Percentiles rank a stretch among this genome's conserved stretches.
phyloP scores from a whole-genome alignment of 2,329 filamentous ascomycete species.

The Rutstroemia sp. region DNA sequence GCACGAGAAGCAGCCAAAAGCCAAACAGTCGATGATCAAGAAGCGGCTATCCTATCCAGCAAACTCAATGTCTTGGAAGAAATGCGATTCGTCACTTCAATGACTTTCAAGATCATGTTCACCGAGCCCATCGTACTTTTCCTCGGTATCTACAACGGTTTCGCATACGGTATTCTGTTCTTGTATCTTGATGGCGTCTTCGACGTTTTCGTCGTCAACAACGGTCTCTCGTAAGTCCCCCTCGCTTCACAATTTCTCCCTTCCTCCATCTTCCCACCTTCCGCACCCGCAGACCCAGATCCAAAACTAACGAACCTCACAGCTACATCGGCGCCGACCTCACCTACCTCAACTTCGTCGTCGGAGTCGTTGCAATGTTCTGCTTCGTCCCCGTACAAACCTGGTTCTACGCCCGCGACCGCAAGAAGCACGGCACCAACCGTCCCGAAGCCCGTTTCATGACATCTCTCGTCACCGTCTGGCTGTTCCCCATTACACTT shows the following conservation, averaged over 20 bases:
- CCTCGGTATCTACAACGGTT: slow-evolving; percentile 35
- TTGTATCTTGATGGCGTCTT: slow-evolving; percentile 37
- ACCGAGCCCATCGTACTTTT: slow-evolving; percentile 36
- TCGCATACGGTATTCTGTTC: slow-evolving; percentile 36
- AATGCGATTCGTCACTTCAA: slow-evolving; percentile 34
- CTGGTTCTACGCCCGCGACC: slow-evolving; percentile 34
- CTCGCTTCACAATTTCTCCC: too few relatives aligned
- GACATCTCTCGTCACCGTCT: slow-evolving; percentile 35
- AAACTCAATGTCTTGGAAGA: slow-evolving; percentile 33
- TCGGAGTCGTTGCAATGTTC: slow-evolving; percentile 36
- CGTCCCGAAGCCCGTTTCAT: slow-evolving; percentile 37
- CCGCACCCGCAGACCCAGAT: too few relatives aligned
- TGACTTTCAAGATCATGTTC: slow-evolving; percentile 37
- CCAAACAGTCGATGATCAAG: slow-evolving; percentile 25
- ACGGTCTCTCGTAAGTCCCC: slow-evolving; percentile 27
- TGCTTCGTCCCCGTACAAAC: slow-evolving; percentile 36
- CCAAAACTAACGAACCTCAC: too few relatives aligned
- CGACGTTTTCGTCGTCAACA: slow-evolving; percentile 36
- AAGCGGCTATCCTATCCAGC: slow-evolving; percentile 29
- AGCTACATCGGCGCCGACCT: slow-evolving; percentile 32
- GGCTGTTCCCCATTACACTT: slow-evolving; percentile 35
- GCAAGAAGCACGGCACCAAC: slow-evolving; percentile 29
- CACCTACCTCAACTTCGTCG: slow-evolving; percentile 37
- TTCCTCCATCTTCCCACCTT: too few relatives aligned
- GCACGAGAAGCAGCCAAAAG: slow-evolving; percentile 29